Evolutionary conservation across 2,329 filamentous ascomycete species (phyloP).

Genomic region (Pezicula rhizophila): DNA sequence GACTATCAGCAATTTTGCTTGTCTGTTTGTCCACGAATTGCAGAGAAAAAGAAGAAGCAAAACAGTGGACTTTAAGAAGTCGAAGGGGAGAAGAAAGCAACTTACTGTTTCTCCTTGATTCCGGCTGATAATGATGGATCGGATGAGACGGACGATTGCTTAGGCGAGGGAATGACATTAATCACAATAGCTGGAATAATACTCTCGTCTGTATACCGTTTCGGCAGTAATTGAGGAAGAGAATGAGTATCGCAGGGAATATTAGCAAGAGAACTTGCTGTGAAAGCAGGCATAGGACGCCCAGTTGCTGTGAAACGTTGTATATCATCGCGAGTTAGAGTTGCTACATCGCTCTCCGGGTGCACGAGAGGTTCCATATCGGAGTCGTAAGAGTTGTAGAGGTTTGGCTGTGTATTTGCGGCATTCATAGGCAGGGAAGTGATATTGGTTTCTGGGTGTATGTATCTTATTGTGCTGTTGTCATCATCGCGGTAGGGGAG

Average conservation of each 20-base stretch:
- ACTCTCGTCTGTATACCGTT: slow-evolving; percentile 23
- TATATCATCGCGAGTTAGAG: slow-evolving; percentile 9
- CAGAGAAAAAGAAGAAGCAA: not conserved
- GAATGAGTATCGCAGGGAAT: slow-evolving; percentile 14
- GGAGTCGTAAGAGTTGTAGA: slow-evolving; percentile 12
- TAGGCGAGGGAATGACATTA: slow-evolving; percentile 5
- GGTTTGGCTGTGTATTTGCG: not conserved
- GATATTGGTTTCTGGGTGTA: not conserved
- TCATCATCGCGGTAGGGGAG: slow-evolving; percentile 14
- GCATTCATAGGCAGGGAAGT: not conserved
- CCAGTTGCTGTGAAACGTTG: slow-evolving; percentile 22
- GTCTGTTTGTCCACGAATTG: not conserved
- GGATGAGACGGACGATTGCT: not conserved
- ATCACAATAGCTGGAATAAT: slow-evolving; percentile 25
- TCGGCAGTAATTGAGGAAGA: slow-evolving; percentile 19
- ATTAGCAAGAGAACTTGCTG: slow-evolving; percentile 5
- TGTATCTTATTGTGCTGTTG: slow-evolving; percentile 11
- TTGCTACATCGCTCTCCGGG: not conserved
- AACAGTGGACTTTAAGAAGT: not conserved
- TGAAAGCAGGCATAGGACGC: slow-evolving; percentile 16
- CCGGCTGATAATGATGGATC: too few species aligned
- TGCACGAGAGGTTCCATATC: slow-evolving; percentile 21
- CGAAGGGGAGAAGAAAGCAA: not conserved
- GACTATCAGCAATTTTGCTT: not conserved
- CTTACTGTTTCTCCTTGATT: not conserved